phyloP scores from a whole-genome alignment of 768 basidiomycete genomes.

The Mycena epipterygia region DNA sequence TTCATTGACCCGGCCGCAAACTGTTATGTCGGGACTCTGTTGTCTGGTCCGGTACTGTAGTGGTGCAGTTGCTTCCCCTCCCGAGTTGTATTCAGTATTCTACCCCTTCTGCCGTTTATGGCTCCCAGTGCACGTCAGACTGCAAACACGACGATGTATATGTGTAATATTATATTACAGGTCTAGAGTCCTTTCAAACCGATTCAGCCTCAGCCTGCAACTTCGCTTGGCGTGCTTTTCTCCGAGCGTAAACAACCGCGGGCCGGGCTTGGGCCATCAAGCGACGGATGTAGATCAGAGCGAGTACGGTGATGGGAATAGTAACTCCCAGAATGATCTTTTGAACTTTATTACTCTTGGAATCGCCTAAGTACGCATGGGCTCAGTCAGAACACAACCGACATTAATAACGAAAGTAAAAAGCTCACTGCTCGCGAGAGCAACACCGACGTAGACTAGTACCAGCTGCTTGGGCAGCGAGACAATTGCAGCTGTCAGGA shows the following conservation, averaged over 20 bases:
- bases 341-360: slow-evolving; percentile 49
- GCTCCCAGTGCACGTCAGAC: too few species aligned
- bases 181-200: too few species aligned
- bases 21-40: too few species aligned
- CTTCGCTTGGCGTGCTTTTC: slow-evolving; percentile 37
- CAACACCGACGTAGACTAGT: slow-evolving; percentile 58
- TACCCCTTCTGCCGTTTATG: too few species aligned
- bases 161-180: too few species aligned
- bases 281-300: slow-evolving; percentile 55
- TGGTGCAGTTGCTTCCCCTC: too few species aligned
- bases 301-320: slow-evolving; percentile 47
- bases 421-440: slow-evolving; percentile 24
- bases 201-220: not conserved
- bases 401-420: slow-evolving; percentile 31
- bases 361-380: slow-evolving; percentile 25
- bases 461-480: slow-evolving; percentile 61
- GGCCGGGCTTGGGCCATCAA: slow-evolving; percentile 46
- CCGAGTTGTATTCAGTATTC: too few species aligned
- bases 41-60: too few species aligned
- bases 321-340: slow-evolving; percentile 43
- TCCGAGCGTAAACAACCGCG: slow-evolving; percentile 35
- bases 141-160: too few species aligned
- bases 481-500: slow-evolving; percentile 54
- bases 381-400: slow-evolving; percentile 40
- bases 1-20: too few species aligned